Evolutionary conservation across 1,139 yeast genomes (phyloP).

Genomic region (Yamadazyma aaseri): DNA sequence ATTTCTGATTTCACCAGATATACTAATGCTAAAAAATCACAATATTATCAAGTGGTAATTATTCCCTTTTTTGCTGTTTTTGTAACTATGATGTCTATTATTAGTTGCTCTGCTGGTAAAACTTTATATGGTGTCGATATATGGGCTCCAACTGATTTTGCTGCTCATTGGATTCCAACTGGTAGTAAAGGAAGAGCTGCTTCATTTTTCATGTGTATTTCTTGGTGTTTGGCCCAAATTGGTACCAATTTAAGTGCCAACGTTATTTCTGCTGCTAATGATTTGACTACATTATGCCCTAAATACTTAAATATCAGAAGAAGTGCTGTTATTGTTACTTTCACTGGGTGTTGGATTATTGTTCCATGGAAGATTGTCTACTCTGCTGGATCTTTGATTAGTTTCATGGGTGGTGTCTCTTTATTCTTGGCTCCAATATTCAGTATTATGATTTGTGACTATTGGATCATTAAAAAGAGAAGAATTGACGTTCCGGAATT

Average conservation of each 20-base stretch:
- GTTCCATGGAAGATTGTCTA: slow-evolving; percentile 31
- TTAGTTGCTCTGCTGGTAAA: slow-evolving; percentile 16
- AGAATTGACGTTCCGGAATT: slow-evolving; percentile 14
- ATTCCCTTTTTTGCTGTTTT: slow-evolving; percentile 16
- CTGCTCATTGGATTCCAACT: slow-evolving; percentile 14
- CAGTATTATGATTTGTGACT: slow-evolving; percentile 16
- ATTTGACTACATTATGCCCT: slow-evolving; percentile 48
- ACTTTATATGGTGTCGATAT: slow-evolving; percentile 14
- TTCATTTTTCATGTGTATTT: slow-evolving; percentile 43
- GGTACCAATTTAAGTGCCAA: slow-evolving; percentile 49
- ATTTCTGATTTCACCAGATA: slow-evolving; percentile 17
- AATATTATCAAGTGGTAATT: slow-evolving; percentile 12
- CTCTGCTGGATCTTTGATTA: slow-evolving; percentile 15
- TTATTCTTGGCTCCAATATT: slow-evolving; percentile 16
- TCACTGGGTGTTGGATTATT: slow-evolving; percentile 31
- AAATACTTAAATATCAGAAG: slow-evolving; percentile 50
- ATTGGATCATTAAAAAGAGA: slow-evolving; percentile 14
- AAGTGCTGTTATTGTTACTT: slow-evolving; percentile 46
- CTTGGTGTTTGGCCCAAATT: slow-evolving; percentile 46
- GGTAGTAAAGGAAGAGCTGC: slow-evolving; percentile 35
- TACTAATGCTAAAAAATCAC: slow-evolving; percentile 9
- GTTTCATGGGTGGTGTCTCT: slow-evolving; percentile 16
- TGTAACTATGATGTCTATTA: slow-evolving; percentile 17
- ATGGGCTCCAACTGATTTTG: slow-evolving; percentile 16
- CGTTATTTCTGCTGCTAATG: slow-evolving; percentile 55